phyloP scores from a whole-genome alignment of 208 protist species.

The Vickermania ingenoplastis region DNA sequence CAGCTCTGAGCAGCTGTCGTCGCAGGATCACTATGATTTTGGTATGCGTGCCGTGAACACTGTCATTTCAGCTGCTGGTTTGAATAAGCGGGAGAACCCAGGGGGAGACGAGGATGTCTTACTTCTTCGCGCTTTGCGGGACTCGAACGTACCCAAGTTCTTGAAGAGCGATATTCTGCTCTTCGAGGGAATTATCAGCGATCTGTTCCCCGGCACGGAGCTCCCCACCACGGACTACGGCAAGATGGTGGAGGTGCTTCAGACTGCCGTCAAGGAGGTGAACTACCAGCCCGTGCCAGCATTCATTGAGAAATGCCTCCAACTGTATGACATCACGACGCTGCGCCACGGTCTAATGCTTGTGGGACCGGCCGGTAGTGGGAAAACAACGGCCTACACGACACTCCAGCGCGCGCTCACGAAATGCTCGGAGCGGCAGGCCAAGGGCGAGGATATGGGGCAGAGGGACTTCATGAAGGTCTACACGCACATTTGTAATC shows the following conservation, averaged over 20 bases:
- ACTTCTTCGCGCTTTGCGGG: slow-evolving; percentile 91
- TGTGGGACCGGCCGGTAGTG: slow-evolving; percentile 93
- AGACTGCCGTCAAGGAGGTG: slow-evolving; percentile 38
- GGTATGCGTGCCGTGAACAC: slow-evolving; percentile 99
- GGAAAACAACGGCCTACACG: slow-evolving; percentile 93
- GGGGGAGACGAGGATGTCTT: slow-evolving; percentile 91
- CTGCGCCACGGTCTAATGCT: slow-evolving; percentile 98
- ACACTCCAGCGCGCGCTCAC: slow-evolving; percentile 78
- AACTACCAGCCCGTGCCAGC: slow-evolving; percentile 83
- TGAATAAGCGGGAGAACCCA: slow-evolving; percentile 90
- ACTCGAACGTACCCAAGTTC: slow-evolving; percentile 98
- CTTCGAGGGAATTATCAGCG: slow-evolving; percentile 96
- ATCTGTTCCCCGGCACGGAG: slow-evolving; percentile 96
- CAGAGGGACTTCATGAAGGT: slow-evolving; percentile 80
- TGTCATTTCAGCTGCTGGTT: slow-evolving; percentile 96
- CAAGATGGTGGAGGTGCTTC: slow-evolving; percentile 75
- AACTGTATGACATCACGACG: slow-evolving; percentile 98
- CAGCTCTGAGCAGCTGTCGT: slow-evolving; percentile 96
- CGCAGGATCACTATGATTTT: slow-evolving; percentile 98
- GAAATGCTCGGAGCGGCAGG: slow-evolving; percentile 56
- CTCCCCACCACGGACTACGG: slow-evolving; percentile 92
- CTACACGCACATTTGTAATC: slow-evolving; percentile 93
- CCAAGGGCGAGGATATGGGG: slow-evolving; percentile 58
- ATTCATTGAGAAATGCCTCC: slow-evolving; percentile 96
- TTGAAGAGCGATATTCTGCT: slow-evolving; percentile 90